These are phyloP conservation scores for Chaetomium globosum DNA, from an alignment of 2,329 filamentous ascomycete genomes.

Conservation along the genomic window DNA sequence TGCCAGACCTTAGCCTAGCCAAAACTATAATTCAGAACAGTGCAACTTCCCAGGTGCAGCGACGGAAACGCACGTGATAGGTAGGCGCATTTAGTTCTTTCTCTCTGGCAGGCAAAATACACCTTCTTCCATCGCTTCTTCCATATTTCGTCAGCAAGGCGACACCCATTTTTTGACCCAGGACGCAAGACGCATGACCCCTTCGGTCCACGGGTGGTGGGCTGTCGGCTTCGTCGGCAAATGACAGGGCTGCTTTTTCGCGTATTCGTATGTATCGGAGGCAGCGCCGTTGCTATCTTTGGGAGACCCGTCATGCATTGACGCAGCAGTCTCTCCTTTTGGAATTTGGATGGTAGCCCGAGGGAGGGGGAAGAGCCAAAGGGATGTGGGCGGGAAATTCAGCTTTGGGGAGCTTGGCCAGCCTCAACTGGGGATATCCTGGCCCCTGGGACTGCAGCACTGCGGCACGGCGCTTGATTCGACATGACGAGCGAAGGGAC, in stretches of 20 bases:
- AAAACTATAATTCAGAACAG: not conserved
- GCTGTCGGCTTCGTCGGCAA: conserved; percentile 16
- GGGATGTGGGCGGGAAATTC: conserved; percentile 25
- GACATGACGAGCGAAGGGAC: conserved; percentile 9
- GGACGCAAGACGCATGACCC: no score
- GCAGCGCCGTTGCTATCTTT: conserved; percentile 13
- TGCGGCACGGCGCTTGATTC: conserved; percentile 26
- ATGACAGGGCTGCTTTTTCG: not conserved
- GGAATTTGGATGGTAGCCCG: conserved; percentile 9
- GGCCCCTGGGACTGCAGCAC: not conserved
- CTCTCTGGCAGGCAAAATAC: not conserved
- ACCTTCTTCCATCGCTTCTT: not conserved
- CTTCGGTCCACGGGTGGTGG: not conserved
- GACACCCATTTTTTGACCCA: not conserved
- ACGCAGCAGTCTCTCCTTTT: conserved; percentile 21
- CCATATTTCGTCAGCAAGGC: not conserved
- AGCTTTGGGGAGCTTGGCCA: conserved; percentile 13
- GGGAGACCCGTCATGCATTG: conserved; percentile 17
- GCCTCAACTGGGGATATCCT: conserved; percentile 19
- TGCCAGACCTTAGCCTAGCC: no score
- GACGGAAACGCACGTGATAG: conserved; percentile 30
- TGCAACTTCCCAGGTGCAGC: conserved; percentile 30
- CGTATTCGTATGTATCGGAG: conserved; percentile 27
- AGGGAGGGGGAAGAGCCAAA: conserved; percentile 1
- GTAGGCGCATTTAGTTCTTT: no score